Evolutionary conservation across 2,329 filamentous ascomycete species (phyloP), one percentile per base, ranked within the genome.

Genomic region (Alternaria sp.): DNA sequence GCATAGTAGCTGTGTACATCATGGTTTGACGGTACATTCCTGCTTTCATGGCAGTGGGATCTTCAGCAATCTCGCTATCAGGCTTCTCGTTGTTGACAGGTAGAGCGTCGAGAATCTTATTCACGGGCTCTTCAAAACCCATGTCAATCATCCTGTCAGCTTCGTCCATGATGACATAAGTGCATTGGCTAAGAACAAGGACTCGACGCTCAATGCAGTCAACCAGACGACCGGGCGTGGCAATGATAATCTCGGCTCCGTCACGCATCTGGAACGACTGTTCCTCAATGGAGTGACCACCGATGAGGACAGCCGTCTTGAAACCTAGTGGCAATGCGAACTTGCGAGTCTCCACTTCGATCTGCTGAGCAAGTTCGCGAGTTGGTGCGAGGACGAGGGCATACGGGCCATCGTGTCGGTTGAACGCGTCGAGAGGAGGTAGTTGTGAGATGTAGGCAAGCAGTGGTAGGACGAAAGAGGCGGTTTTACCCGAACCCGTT

Each of bases 1-100:
- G 94, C 96, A 99, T 99, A 26, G 96, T 99, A 57, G 96, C 96
- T 68, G 96, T 98, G 88, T 98, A 99, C 96, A 99, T 99, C 96
- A 99, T 99, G 0, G 96, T 99, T 81, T 99, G 95, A 62, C 96
- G 87, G 83, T 98, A 98, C 2, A 97, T 83, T 73, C 91, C 91
- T 61, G 88, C 87, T 72, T 89, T 90, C 95, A 98, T 98, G n/a
- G 90, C 89, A 60, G 87, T 84, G 0, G 92, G 85, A 76, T 98
- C 88, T 80, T 99, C 96, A 6, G 96, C 96, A 57, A 92, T 93
- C 12, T 98, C 95, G 0, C 88, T 91, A 80, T 99, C 96, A 0
- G 96, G 96, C 80, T 98, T 99, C 80, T 97, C 93, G 80, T 99
- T 98, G 53, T 87, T 86, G 8, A 97, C 93, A 0, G 96, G 96